Evolutionary conservation across 2,329 filamentous ascomycete genomes (phyloP), one percentile per base, ranked within the genome.

Genomic region (Arthrobotrys entomopaga): DNA sequence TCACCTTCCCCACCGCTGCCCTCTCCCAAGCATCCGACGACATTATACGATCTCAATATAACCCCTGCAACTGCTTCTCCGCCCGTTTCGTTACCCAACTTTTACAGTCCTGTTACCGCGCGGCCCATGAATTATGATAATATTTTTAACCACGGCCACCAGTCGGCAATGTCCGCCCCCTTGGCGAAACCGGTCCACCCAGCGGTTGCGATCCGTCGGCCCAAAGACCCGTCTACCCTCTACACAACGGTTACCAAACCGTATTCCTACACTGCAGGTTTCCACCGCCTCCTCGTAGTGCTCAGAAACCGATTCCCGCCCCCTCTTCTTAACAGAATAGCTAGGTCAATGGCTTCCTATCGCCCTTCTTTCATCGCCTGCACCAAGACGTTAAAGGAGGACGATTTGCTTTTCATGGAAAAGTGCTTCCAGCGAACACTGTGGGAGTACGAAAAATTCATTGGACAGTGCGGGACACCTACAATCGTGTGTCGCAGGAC

Each of bases 361-460:
- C 90, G 95, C 6, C 94, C 95, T 1, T 95, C 93, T 0, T 95
- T 99, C 80, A 94, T 98, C 76, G 90, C 93, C 10, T 96, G 92
- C 76, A 96, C 92, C 19, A 91, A 91, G 79, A 93, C 92, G n/a
- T 84, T 98, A 74, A 93, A 92, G 77, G 86, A 89, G 16, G 90
- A 95, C 79, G 95, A 99, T 81, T 84, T 98, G 26, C 89, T 99
- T 20, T 97, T 98, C 81, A 97, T 97, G 91, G 95, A 99, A 81
- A 96, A 96, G 82, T 96, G 91, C 79, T 92, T 98, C 80, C 95
- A 99, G 82, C 88, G 95, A 42, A 96, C 92, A 0, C 85, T 98
- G 10, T 92, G 93, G 79, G 93, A 97, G 80, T 96, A 96, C 79
- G 92, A 98, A 80, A 92, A 96, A 77, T 95, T 96, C 77, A 91